Base-by-base conservation (phyloP, 2,329 filamentous ascomycete genomes). In the Ophiocordyceps australis region DNA sequence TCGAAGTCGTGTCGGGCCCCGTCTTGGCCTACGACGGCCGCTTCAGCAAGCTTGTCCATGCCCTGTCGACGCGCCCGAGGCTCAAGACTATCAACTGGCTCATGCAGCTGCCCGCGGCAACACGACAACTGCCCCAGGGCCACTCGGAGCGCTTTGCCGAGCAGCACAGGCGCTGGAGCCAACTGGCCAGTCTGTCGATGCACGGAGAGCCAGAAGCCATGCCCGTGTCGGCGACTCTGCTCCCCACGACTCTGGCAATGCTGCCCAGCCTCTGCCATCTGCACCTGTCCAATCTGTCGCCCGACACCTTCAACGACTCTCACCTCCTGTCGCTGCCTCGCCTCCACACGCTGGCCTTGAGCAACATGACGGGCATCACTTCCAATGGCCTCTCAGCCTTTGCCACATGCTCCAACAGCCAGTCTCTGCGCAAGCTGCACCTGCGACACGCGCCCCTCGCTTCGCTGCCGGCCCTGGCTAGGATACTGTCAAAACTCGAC, bases 61-160 rank as follows among this genome's bases (percentile, higher is more conserved):
- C 70, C 0, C 41, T 76, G 12, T 65, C 66, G 6, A 69, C 68
- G 0, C 52, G 71, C 15, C 42, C 38, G 14, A 58, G 62, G 9
- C 49, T 75, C 9, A 60, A 55, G 36, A 59, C 70, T 33, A 67
- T 70, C 50, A 55, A 60, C 20, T 75, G 70, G 71, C 47, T 68
- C 11, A 36, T 75, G 12, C 57, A 64, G 33, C 49, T 37, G 5
- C 35, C 41, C 7, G 32, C 31, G 3, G 27, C 32, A 14, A 35
- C 42, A 22, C 34, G 31, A 21, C 38, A 39, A 18, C 55, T 58
- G 17, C 8, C 23, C 2, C 9, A 7, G n/a, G 7, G 11, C 9
- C 11, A 10, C 14, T 14, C 16, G 14, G 14, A 17, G 5, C 46
- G 54, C 2, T 67, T 70, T 32, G 42, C 65, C 19, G 49, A 56